Conservation (phyloP, 192 early-diverging fungal genomes). For the Geosiphon pyriformis region DNA sequence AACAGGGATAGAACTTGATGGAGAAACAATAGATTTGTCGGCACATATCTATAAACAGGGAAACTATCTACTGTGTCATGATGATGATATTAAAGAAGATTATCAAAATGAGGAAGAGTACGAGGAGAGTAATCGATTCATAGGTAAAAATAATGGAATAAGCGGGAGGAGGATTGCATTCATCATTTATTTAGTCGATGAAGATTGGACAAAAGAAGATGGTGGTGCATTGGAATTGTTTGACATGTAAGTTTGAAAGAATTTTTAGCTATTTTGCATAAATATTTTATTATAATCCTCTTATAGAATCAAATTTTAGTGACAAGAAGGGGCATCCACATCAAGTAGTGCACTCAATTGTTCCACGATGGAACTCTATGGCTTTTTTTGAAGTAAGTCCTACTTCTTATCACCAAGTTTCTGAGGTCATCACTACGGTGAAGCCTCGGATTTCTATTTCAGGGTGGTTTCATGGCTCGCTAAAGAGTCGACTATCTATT, state of each 20-base stretch:
- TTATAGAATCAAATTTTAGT: no score
- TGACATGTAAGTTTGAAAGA: conserved; percentile 29
- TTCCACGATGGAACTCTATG: conserved; percentile 51
- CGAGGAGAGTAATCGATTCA: background rate
- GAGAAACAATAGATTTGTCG: conserved; percentile 56
- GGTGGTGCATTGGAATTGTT: conserved; percentile 65
- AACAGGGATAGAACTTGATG: conserved; percentile 57
- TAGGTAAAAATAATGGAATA: conserved; percentile 18
- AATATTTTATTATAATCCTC: background rate
- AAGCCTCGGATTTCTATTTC: conserved; percentile 56
- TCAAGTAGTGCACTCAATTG: conserved; percentile 34
- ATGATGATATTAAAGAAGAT: conserved; percentile 66
- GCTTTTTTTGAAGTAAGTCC: conserved; percentile 57
- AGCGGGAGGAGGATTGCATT: conserved; percentile 59
- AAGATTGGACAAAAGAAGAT: conserved; percentile 56
- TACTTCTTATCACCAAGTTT: conserved; percentile 58
- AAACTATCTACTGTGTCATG: conserved; percentile 64
- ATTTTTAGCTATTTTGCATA: conserved; percentile 1
- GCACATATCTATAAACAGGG: conserved; percentile 60
- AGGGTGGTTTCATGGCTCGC: conserved; percentile 63
- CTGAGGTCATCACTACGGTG: conserved; percentile 36
- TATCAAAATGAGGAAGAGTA: conserved; percentile 17
- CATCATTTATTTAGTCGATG: conserved; percentile 66
- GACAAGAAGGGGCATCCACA: conserved; percentile 44
- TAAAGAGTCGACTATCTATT: conserved; percentile 30